A percentile compares a stretch with the other conserved stretches of the same genome.
Conservation (phyloP, 768 basidiomycete genomes). For the Guyanaporus albipodus region DNA sequence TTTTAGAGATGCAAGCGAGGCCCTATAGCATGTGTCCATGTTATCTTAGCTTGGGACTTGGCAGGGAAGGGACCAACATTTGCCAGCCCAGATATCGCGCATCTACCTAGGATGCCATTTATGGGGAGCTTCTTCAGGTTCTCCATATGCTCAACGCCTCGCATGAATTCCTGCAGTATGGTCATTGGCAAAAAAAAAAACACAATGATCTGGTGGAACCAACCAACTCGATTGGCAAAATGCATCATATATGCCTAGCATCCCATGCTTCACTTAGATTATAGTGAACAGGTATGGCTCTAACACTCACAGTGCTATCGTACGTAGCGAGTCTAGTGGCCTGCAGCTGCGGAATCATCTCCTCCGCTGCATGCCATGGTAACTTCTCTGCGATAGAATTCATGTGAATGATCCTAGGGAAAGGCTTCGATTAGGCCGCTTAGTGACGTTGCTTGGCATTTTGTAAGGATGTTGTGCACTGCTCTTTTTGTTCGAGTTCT, state of each 20-base stretch:
- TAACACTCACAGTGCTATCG: neutral
- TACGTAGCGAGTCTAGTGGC: neutral
- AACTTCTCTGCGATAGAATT: neutral
- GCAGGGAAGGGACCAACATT: neutral
- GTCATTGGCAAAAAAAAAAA: neutral
- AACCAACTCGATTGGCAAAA: neutral
- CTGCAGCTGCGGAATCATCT: neutral
- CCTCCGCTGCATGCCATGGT: neutral
- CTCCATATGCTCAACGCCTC: neutral
- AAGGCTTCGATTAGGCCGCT: neutral
- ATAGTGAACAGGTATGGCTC: no score
- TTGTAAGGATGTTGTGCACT: neutral
- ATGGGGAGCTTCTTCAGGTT: neutral
- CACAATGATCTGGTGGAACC: neutral
- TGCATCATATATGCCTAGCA: neutral
- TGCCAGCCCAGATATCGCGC: neutral
- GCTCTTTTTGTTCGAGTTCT: neutral
- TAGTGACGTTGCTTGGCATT: neutral
- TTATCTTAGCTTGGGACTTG: no score
- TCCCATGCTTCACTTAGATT: no score
- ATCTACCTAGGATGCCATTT: neutral
- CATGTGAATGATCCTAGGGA: neutral
- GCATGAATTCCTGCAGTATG: neutral
- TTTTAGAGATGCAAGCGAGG: neutral
- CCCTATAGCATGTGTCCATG: neutral